Evolutionary conservation across 1,139 yeast genomes (phyloP).

Genomic region (Taiozyma sp.): DNA sequence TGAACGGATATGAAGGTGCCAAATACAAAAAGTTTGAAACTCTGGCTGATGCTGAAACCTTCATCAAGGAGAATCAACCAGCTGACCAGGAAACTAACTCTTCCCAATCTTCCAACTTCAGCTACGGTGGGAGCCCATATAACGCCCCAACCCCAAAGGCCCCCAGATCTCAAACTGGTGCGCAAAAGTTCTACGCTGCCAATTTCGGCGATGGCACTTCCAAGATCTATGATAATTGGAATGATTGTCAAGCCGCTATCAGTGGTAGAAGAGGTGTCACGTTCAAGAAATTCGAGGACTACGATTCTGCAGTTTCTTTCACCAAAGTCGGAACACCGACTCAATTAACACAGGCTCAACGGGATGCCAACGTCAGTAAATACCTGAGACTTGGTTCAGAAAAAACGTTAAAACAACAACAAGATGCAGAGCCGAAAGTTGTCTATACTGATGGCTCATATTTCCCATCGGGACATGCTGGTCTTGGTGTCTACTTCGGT

Average conservation of each 20-base stretch:
- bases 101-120: not conserved
- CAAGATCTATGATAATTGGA: constrained; percentile 40
- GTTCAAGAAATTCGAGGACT: constrained; percentile 39
- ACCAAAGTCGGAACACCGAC: constrained; percentile 14
- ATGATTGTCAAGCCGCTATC: constrained; percentile 38
- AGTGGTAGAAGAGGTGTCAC: constrained; percentile 40
- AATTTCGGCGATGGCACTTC: constrained; percentile 36
- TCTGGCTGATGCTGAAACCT: constrained; percentile 38
- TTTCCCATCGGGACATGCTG: constrained; percentile 48
- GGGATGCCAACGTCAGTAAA: not conserved
- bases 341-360: constrained; percentile 1
- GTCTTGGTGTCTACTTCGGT: constrained; percentile 74
- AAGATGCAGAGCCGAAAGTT: not conserved
- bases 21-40: constrained; percentile 47
- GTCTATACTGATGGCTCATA: constrained; percentile 71
- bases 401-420: constrained; percentile 7
- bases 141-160: not conserved
- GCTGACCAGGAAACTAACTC: not conserved
- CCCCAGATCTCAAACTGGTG: not conserved
- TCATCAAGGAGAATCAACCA: constrained; percentile 19
- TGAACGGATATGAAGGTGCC: constrained; percentile 50
- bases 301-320: constrained; percentile 33
- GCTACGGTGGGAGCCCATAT: not conserved
- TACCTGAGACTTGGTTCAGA: constrained; percentile 4
- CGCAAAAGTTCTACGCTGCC: constrained; percentile 25